Conservation (phyloP, 768 basidiomycete species). For the Leccinum disarticulatum region DNA sequence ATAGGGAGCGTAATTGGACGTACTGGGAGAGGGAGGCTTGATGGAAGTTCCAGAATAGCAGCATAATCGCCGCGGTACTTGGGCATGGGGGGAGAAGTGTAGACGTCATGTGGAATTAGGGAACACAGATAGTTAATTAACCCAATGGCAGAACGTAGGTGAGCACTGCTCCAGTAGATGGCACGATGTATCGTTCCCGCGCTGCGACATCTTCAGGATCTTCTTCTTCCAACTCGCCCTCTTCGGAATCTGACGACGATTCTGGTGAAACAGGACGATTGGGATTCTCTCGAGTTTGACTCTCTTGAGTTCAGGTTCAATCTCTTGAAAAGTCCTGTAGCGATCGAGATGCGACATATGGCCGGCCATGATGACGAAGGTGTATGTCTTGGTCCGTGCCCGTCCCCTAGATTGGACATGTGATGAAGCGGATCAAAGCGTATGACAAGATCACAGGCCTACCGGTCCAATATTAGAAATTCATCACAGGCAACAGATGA, state of each 20-base stretch:
- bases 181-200: conserved; percentile 74
- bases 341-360: conserved; percentile 52
- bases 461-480: conserved; percentile 3
- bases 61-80: conserved; percentile 61
- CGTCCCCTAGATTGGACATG: conserved; percentile 88
- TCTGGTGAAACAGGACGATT: conserved; percentile 29
- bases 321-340: conserved; percentile 57
- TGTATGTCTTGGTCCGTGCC: conserved; percentile 72
- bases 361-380: conserved; percentile 79
- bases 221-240: conserved; percentile 43
- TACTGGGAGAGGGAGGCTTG: conserved; percentile 58
- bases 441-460: conserved; percentile 85
- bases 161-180: conserved; percentile 71
- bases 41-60: conserved; percentile 61
- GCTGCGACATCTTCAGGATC: conserved; percentile 57
- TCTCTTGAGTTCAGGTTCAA: conserved; percentile 63
- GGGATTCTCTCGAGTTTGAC: conserved; percentile 45
- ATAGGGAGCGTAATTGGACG: conserved; percentile 51
- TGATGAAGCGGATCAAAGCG: conserved; percentile 83
- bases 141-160: conserved; percentile 72
- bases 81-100: conserved; percentile 60
- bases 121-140: conserved; percentile 77
- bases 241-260: conserved; percentile 27
- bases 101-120: conserved; percentile 70
- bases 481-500: background rate